Percentiles rank a stretch among this genome's conserved stretches.
Evolutionary conservation across 148 eudicot species (phyloP).

Genomic region (Dysphania ambrosioides): DNA sequence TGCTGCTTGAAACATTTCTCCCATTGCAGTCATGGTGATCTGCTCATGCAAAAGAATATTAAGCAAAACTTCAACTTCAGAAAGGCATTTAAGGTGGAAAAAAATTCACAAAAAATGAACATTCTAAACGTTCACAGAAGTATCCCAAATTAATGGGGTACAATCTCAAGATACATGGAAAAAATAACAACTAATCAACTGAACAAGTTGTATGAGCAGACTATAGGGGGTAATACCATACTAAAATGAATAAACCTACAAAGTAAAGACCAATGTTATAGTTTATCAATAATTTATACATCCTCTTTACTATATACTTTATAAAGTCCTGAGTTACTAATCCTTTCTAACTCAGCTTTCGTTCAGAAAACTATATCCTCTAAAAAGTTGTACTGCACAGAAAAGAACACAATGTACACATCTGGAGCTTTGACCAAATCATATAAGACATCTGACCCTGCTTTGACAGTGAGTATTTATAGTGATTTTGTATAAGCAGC

Average conservation of each 20-base stretch:
- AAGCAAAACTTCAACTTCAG: not conserved
- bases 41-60: conserved; percentile 45
- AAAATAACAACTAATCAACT: no score
- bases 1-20: conserved; percentile 98
- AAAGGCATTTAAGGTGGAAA: not conserved
- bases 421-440: not conserved
- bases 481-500: not conserved
- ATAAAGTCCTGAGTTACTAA: no score
- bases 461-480: not conserved
- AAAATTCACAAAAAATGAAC: not conserved
- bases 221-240: not conserved
- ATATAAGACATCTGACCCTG: not conserved
- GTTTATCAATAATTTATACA: not conserved
- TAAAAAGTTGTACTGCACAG: not conserved
- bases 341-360: not conserved
- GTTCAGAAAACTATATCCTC: not conserved
- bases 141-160: not conserved
- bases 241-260: not conserved
- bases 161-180: not conserved
- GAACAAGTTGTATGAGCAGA: not conserved
- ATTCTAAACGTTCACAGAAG: not conserved
- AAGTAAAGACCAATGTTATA: not conserved
- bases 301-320: no score
- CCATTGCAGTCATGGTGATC: conserved; percentile 92
- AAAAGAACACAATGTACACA: not conserved